Evolutionary conservation across 1,284 basidiomycete genomes (phyloP).

Genomic region (Cryptococcus sp.): DNA sequence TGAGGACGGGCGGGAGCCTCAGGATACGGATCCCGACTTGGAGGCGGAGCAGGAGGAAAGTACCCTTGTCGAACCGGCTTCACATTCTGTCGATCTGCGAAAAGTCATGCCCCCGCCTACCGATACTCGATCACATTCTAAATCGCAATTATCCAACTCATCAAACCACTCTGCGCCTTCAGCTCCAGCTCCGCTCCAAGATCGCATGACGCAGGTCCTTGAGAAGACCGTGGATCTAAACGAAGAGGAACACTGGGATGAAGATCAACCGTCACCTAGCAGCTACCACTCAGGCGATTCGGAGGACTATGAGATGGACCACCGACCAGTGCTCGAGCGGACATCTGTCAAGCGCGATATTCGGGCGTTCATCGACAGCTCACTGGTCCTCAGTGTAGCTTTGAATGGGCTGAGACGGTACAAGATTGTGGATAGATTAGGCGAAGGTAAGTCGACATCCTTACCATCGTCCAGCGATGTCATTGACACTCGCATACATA

Average conservation of each 20-base stretch:
- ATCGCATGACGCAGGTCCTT: slow-evolving; percentile 20
- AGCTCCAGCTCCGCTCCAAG: slow-evolving; percentile 3
- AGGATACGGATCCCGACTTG: slow-evolving; percentile 25
- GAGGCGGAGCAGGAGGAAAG: slow-evolving; percentile 23
- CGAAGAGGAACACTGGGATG: slow-evolving; percentile 9
- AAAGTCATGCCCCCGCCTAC: slow-evolving; percentile 19
- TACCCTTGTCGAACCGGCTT: not conserved
- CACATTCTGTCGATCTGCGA: slow-evolving; percentile 5
- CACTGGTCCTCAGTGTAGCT: slow-evolving; percentile 63
- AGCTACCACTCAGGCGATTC: slow-evolving; percentile 51
- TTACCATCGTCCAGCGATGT: not conserved
- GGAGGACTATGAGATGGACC: slow-evolving; percentile 50
- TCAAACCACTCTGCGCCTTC: slow-evolving; percentile 4
- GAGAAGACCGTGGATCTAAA: slow-evolving; percentile 15
- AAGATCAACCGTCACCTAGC: slow-evolving; percentile 14
- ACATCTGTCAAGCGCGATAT: slow-evolving; percentile 78
- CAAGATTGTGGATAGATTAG: slow-evolving; percentile 83
- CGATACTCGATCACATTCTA: slow-evolving; percentile 14
- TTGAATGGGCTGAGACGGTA: slow-evolving; percentile 59
- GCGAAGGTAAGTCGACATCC: slow-evolving; percentile 62
- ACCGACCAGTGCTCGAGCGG: slow-evolving; percentile 64
- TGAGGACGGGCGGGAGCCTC: slow-evolving; percentile 4
- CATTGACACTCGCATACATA: slow-evolving; percentile 18
- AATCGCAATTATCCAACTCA: slow-evolving; percentile 13
- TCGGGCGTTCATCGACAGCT: slow-evolving; percentile 55